These are phyloP conservation scores for Friedmanniomyces simplex DNA, from an alignment of 495 filamentous ascomycete species.

Conservation along the genomic window DNA sequence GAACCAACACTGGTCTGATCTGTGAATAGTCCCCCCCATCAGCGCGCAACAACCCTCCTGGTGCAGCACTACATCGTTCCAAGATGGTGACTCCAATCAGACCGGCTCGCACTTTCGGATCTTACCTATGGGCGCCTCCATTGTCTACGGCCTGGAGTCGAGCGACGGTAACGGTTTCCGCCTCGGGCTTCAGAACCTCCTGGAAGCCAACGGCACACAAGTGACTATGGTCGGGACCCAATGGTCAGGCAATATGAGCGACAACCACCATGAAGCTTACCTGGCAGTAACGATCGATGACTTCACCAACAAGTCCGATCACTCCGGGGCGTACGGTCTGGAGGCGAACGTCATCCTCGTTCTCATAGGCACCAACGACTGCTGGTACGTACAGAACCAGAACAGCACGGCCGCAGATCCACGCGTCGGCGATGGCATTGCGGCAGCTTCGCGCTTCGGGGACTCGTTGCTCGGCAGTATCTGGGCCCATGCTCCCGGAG, in stretches of 20 bases:
- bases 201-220: not conserved
- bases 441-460: not conserved
- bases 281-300: not conserved
- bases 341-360: not conserved
- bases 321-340: constrained; percentile 1
- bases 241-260: not conserved
- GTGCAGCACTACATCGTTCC: too few relatives aligned
- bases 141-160: not conserved
- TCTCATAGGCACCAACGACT: constrained; percentile 5
- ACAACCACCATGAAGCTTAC: constrained; percentile 1
- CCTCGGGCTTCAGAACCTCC: not conserved
- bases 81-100: too few relatives aligned
- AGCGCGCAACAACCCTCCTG: too few relatives aligned
- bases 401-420: not conserved
- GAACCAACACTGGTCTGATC: too few relatives aligned
- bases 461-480: not conserved
- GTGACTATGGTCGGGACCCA: not conserved
- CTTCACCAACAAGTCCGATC: not conserved
- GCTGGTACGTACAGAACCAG: not conserved
- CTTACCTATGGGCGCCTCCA: not conserved
- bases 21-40: too few relatives aligned
- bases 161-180: constrained; percentile 1
- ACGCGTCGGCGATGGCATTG: not conserved
- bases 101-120: not conserved
- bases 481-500: not conserved